Evolutionary conservation across 441 rosid species (phyloP), one percentile per base, ranked within the genome.

Genomic region (Jatropha multifida): DNA sequence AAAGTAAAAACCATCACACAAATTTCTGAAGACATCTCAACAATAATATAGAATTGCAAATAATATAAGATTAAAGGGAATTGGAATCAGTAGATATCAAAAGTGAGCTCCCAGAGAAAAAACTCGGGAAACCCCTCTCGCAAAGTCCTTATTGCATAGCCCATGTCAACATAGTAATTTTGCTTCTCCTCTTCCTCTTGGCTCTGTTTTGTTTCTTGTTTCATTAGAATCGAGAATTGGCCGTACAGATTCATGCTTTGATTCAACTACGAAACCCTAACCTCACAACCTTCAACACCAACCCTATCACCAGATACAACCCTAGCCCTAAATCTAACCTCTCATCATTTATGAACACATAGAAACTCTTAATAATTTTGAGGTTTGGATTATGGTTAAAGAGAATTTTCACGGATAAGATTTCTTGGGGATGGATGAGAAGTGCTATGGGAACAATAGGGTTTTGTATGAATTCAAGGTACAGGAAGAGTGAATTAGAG

Each of bases 71-170:
- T 17, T 10, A 37, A 7, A 65, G 38, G 65, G 65, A 44, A 8
- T 13, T 18, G 41, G 54, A 82, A 94, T 97, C 95, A 91, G 93
- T 92, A 94, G 77, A 92, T 92, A 78, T 90, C 90, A 68, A 91
- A 89, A 69, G 78, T 75, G 72, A 83, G 95, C 82, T 94, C 95
- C 69, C 79, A 79, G 74, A 81, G 79, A 62, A 92, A 92, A 64
- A 92, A 80, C 1, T 71, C 84, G 2, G 94, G 94, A 70, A 92
- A 85, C 73, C 87, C 97, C 74, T 92, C 97, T 75, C 98, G 83
- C 76, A 94, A 63, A 70, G 87, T 81, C 55, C 92, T 89, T 78
- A 92, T 88, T 20, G 96, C 99, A 71, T 89, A 84, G 26, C 97
- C 97, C 88, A 90, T 82, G 55, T 92, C 92, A 37, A 90, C 86